Evolutionary conservation across 768 basidiomycete species (phyloP).

Genomic region (Russula sp.): DNA sequence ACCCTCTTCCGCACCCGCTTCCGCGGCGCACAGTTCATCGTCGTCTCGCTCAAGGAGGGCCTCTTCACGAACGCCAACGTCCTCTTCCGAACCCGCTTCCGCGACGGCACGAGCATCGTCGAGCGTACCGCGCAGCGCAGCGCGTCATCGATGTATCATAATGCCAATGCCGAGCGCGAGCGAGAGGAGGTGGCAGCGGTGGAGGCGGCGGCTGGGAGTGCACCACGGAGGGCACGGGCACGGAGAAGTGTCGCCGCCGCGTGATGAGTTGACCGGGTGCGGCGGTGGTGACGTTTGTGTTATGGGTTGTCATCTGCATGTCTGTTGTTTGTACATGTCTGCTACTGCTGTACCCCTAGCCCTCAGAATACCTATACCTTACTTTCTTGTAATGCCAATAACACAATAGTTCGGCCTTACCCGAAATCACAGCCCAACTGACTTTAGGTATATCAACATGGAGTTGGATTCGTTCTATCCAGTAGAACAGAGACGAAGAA

Average conservation of each 20-base stretch:
- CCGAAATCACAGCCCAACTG: no score
- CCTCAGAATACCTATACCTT: no score
- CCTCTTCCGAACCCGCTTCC: conserved; percentile 85
- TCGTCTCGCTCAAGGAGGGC: conserved; percentile 94
- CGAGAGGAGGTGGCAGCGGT: not conserved
- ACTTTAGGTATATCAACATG: no score
- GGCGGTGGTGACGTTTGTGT: not conserved
- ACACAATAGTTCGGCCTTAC: no score
- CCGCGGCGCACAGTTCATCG: conserved; percentile 97
- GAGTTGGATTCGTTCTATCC: no score
- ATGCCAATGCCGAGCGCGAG: conserved; percentile 5
- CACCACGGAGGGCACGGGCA: not conserved
- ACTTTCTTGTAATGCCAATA: no score
- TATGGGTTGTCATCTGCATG: not conserved
- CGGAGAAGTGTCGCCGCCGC: conserved; percentile 3
- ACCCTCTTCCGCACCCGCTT: conserved; percentile 96
- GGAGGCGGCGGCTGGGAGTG: not conserved
- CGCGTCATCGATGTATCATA: conserved; percentile 36
- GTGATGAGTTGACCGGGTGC: not conserved
- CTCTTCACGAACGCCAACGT: conserved; percentile 97
- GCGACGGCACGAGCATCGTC: conserved; percentile 89
- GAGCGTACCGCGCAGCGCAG: conserved; percentile 70
- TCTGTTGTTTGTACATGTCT: not conserved
- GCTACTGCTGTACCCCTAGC: no score
- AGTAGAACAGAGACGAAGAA: no score